Conservation (phyloP, 371 early-diverging fungal species). For the Aphelidium insulamus region DNA sequence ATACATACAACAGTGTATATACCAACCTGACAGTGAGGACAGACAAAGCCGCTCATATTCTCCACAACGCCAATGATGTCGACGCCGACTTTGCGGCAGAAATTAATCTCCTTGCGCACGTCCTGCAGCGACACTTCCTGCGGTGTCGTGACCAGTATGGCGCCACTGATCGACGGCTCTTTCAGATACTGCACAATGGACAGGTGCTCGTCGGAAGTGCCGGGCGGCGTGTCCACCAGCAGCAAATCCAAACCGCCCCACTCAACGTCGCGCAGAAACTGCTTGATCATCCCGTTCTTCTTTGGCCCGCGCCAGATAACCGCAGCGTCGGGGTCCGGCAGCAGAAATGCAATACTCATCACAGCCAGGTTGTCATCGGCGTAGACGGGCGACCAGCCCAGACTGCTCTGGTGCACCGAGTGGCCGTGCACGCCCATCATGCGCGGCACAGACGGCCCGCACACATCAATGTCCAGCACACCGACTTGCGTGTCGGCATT, state of each 20-base stretch:
- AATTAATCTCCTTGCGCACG: conserved; percentile 85
- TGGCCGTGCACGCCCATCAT: conserved; percentile 77
- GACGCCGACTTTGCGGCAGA: conserved; percentile 78
- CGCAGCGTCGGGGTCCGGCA: conserved; percentile 68
- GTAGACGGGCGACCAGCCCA: conserved; percentile 79
- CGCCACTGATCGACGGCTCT: conserved; percentile 60
- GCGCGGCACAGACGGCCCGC: conserved; percentile 94
- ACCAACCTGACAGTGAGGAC: conserved; percentile 65
- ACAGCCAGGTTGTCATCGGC: conserved; percentile 69
- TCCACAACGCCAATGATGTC: conserved; percentile 89
- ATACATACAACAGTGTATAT: too few relatives aligned
- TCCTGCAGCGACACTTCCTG: conserved; percentile 93
- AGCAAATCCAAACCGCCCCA: conserved; percentile 85
- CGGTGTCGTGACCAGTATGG: conserved; percentile 92
- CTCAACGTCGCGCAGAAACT: conserved; percentile 89
- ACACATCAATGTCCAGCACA: conserved; percentile 95
- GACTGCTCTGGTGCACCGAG: conserved; percentile 51
- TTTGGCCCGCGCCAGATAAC: conserved; percentile 98
- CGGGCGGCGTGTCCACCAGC: conserved; percentile 97
- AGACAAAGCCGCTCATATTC: conserved; percentile 96
- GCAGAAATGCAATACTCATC: conserved; percentile 93
- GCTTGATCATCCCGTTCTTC: conserved; percentile 86
- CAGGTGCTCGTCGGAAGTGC: conserved; percentile 96
- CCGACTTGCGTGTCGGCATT: conserved; percentile 50
- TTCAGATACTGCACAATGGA: conserved; percentile 56